phyloP scores from a whole-genome alignment of 192 early-diverging fungal species.

The Nowakowskiella sp. region DNA sequence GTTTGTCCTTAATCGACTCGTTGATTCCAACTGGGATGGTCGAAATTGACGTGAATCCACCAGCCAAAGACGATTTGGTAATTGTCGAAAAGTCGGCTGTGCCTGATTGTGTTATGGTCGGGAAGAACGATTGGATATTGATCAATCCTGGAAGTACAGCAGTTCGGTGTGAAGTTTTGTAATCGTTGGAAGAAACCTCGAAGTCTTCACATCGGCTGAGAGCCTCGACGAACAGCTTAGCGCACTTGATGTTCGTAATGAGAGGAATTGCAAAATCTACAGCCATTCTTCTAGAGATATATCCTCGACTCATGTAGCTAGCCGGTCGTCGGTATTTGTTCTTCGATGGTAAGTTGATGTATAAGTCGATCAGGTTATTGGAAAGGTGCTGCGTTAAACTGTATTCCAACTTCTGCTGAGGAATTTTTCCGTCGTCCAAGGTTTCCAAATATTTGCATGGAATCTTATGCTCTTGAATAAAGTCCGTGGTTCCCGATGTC shows the following conservation, averaged over 20 bases:
- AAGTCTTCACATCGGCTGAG: slow-evolving; percentile 64
- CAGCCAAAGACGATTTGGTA: slow-evolving; percentile 65
- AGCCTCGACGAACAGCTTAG: slow-evolving; percentile 96
- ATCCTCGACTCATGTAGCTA: slow-evolving; percentile 89
- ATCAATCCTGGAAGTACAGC: slow-evolving; percentile 80
- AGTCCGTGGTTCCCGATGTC: slow-evolving; percentile 94
- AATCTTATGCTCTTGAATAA: slow-evolving; percentile 88
- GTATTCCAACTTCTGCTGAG: slow-evolving; percentile 71
- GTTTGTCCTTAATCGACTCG: slow-evolving; percentile 45
- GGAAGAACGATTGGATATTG: slow-evolving; percentile 67
- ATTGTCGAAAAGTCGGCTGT: slow-evolving; percentile 53
- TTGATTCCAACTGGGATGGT: slow-evolving; percentile 48
- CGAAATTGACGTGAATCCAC: slow-evolving; percentile 78
- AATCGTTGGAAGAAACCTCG: slow-evolving; percentile 81
- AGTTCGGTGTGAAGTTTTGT: slow-evolving; percentile 79
- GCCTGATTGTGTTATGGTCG: slow-evolving; percentile 32
- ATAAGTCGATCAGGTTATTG: slow-evolving; percentile 94
- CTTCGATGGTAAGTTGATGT: slow-evolving; percentile 97
- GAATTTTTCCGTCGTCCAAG: slow-evolving; percentile 46
- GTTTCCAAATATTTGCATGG: slow-evolving; percentile 86
- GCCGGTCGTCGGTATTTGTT: slow-evolving; percentile 95
- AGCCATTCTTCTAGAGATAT: slow-evolving; percentile 92
- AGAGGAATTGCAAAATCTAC: slow-evolving; percentile 94
- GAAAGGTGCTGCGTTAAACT: slow-evolving; percentile 88
- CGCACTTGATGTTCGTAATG: slow-evolving; percentile 99